Conservation (phyloP, 805 yeast genomes). For the Zygotorulaspora chibaensis region DNA sequence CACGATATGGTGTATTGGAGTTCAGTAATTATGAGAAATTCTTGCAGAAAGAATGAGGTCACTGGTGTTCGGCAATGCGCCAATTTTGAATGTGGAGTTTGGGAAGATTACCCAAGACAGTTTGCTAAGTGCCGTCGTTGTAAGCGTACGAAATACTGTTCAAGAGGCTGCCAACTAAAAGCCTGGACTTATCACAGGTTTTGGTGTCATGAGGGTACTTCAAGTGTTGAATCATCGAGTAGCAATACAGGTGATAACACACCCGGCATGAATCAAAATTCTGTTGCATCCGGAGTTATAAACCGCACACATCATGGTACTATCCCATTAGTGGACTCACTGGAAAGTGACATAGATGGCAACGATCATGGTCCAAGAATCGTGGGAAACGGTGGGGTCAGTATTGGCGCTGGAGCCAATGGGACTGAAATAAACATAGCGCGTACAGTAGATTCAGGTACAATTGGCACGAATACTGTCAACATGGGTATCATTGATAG, state of each 20-base stretch:
- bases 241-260: constrained; percentile 20
- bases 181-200: constrained; percentile 93
- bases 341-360: not conserved
- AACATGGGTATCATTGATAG: constrained; percentile 6
- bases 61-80: constrained; percentile 94
- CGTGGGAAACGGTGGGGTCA: not conserved
- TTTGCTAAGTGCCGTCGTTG: constrained; percentile 94
- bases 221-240: constrained; percentile 24
- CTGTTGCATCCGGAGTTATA: not conserved
- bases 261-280: constrained; percentile 6
- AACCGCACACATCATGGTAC: not conserved
- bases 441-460: not conserved
- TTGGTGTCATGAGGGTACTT: constrained; percentile 69
- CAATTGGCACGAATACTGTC: constrained; percentile 6
- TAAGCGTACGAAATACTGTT: constrained; percentile 91
- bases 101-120: constrained; percentile 89
- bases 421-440: not conserved
- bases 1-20: constrained; percentile 93
- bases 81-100: constrained; percentile 83
- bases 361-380: not conserved
- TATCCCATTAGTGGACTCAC: not conserved
- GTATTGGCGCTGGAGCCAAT: constrained; percentile 3
- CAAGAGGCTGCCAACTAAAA: constrained; percentile 82
- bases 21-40: constrained; percentile 94
- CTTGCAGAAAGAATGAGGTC: constrained; percentile 84